Evolutionary conservation across 768 basidiomycete species (phyloP), one percentile per base, ranked within the genome.

Genomic region (Xerocomus spinulosus): DNA sequence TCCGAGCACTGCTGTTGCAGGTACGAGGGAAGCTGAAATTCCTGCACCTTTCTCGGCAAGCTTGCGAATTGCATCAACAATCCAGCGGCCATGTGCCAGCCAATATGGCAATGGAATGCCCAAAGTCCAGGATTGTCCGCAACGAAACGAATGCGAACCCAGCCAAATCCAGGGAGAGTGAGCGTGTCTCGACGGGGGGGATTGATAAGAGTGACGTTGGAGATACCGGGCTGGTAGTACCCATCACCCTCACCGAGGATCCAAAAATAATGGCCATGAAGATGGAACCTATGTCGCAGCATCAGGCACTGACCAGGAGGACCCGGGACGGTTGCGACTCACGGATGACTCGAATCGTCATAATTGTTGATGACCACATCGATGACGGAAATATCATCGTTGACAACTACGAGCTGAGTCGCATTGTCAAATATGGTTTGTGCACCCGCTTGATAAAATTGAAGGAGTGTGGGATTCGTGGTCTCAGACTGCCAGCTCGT

Each of bases 21-120:
- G 42, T 63, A 66, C 29, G 67, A 56, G 3, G 72, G 72, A 15
- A 72, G 57, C 28, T 62, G 51, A 25, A 72, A 63, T 46, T 60
- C 52, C 26, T 67, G 64, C 32, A 70, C 60, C 48, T 61, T 44
- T 17, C 61, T 63, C 9, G 72, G 72, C 48, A 73, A 55, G 39
- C 63, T 67, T 49, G 68, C 70, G 42, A 74, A 56, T 48, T 70
- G 70, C 67, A 74, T 67, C 34, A 75, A 29, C 24, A 75, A 54
- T 8, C 73, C 73, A 0, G 70, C 62, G 0, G 69, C 67, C 68
- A 71, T 72, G 50, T 70, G 67, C 70, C 70, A 70, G 40, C 49
- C 58, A 54, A 60, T 59, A 51, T 72, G 74, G 30, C 74, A 75
- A 54, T 75, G 74, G 59, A 76, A 70, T 1, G 72, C 70, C 73